These are phyloP conservation scores for Theobroma cacao DNA, from an alignment of 345 rosid genomes.

Conservation along the genomic window DNA sequence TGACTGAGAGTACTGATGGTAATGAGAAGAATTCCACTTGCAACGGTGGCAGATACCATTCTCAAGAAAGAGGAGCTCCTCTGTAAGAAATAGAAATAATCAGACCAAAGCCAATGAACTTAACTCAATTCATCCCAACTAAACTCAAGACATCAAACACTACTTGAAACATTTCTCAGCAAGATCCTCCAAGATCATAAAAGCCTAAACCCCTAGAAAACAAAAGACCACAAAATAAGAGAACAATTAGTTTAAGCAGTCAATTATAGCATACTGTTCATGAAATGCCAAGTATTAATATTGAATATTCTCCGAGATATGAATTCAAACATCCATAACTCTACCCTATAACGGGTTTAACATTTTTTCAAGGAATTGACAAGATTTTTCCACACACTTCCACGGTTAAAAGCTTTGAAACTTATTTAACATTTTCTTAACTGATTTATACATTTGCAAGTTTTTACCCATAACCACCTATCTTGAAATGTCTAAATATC, in stretches of 20 bases:
- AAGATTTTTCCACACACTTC: background rate
- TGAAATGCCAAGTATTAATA: background rate
- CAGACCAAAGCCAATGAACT: conserved; percentile 1
- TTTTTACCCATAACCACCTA: background rate
- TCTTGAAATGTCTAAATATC: background rate
- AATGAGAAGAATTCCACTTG: conserved; percentile 65
- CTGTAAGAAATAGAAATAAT: conserved; percentile 40
- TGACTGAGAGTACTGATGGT: conserved; percentile 45
- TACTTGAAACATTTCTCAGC: background rate
- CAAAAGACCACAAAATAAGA: background rate
- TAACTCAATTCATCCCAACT: background rate
- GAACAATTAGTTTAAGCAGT: background rate
- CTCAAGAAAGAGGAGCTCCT: conserved; percentile 49
- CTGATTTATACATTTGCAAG: background rate
- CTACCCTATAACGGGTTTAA: background rate
- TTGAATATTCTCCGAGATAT: background rate
- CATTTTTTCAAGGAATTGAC: background rate
- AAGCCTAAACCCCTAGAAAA: background rate
- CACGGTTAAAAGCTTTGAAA: background rate
- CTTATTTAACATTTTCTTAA: background rate
- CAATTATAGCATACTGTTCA: background rate
- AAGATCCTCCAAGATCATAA: conserved; percentile 2
- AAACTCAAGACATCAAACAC: background rate
- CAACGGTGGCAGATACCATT: conserved; percentile 47
- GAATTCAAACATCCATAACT: background rate